Percentiles rank a stretch among this genome's conserved stretches.
Conservation (phyloP, 306 rosid genomes). For the Parietaria judaica region DNA sequence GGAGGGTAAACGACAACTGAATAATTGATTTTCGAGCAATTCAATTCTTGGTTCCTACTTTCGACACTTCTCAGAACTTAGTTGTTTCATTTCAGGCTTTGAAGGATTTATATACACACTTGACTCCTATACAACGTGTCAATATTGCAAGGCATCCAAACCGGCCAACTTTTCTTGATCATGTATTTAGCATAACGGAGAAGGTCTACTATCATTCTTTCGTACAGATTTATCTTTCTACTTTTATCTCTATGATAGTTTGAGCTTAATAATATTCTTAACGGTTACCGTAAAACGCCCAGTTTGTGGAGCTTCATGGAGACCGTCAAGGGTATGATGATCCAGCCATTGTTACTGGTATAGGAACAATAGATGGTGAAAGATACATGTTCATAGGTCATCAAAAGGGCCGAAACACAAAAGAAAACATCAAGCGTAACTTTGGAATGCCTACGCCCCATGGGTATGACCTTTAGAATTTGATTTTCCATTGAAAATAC, state of each 20-base stretch:
- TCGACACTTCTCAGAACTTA: conserved; percentile 10
- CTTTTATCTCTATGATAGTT: conserved; percentile 15
- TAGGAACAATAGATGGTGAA: conserved; percentile 77
- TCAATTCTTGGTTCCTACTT: conserved; percentile 11
- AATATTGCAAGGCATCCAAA: conserved; percentile 86
- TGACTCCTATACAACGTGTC: conserved; percentile 83
- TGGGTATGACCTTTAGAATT: conserved; percentile 51
- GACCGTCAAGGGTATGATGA: conserved; percentile 92
- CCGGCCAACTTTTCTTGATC: conserved; percentile 97
- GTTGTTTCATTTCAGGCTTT: conserved; percentile 54
- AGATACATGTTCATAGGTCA: conserved; percentile 94
- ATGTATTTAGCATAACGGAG: conserved; percentile 78
- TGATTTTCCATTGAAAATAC: not conserved
- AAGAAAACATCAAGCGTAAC: conserved; percentile 85
- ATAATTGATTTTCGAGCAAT: not conserved
- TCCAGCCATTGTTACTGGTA: conserved; percentile 93
- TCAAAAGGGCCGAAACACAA: conserved; percentile 95
- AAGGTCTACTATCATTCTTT: conserved; percentile 38
- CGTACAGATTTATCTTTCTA: not conserved
- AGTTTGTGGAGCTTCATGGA: conserved; percentile 98
- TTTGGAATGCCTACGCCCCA: conserved; percentile 99
- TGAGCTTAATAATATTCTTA: conserved; percentile 16
- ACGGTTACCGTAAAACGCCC: conserved; percentile 16
- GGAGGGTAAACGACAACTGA: not conserved
- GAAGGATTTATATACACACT: conserved; percentile 51